Conservation (phyloP, 768 basidiomycete genomes). For the Boletus subparvulus region DNA sequence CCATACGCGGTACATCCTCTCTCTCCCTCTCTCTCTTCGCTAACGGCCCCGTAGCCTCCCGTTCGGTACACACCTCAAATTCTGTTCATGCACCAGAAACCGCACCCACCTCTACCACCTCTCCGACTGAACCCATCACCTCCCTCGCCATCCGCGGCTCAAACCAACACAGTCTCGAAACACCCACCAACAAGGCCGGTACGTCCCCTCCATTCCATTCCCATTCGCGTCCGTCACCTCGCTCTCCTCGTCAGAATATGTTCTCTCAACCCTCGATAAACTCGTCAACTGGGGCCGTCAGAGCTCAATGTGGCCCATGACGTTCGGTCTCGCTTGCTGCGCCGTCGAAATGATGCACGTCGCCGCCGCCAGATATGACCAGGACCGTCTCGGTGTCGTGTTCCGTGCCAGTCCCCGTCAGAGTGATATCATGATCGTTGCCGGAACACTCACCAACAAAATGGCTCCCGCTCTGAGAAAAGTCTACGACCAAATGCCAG, state of each 20-base stretch:
- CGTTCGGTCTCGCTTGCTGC: slow-evolving; percentile 96
- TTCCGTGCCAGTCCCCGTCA: slow-evolving; percentile 99
- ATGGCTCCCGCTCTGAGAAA: slow-evolving; percentile 98
- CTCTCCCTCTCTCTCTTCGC: slow-evolving; percentile 6
- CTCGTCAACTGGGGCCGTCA: slow-evolving; percentile 97
- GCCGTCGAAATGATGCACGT: slow-evolving; percentile 99
- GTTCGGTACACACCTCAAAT: slow-evolving; percentile 56
- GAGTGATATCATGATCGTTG: slow-evolving; percentile 98
- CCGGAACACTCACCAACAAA: slow-evolving; percentile 98
- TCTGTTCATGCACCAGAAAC: slow-evolving; percentile 41
- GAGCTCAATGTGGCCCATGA: slow-evolving; percentile 99
- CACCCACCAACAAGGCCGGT: slow-evolving; percentile 90
- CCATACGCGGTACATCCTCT: slow-evolving; percentile 39
- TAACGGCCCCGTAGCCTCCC: slow-evolving; percentile 39
- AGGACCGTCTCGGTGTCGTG: slow-evolving; percentile 94
- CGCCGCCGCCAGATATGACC: slow-evolving; percentile 98
- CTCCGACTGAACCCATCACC: slow-evolving; percentile 58
- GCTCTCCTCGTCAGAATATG: slow-evolving; percentile 68
- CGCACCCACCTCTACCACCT: slow-evolving; percentile 44
- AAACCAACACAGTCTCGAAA: slow-evolving; percentile 83
- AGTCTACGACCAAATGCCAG: slow-evolving; percentile 98
- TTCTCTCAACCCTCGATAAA: slow-evolving; percentile 94
- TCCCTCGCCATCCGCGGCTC: slow-evolving; percentile 73
- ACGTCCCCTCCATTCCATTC: slow-evolving; percentile 21
- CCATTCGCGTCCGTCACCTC: neutral